Conservation (phyloP, 495 filamentous ascomycete genomes). For the Penicillium daleae region DNA sequence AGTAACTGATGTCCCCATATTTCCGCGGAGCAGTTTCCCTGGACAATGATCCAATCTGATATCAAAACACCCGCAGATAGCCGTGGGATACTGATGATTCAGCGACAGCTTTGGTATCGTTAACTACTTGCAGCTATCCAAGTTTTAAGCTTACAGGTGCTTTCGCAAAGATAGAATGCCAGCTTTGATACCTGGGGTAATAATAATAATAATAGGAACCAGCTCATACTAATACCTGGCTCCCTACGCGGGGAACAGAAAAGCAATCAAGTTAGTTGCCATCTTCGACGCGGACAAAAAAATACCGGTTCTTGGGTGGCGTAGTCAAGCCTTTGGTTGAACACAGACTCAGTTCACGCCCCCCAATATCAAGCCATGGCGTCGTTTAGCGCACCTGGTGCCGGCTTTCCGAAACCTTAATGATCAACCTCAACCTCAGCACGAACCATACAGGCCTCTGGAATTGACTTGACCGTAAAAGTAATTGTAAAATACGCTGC, state of each 20-base stretch:
- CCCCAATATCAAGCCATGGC: background rate
- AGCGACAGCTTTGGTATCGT: background rate
- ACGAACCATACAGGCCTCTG: background rate
- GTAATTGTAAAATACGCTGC: background rate
- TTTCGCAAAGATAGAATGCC: too few species aligned
- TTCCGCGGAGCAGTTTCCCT: background rate
- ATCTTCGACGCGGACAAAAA: too few species aligned
- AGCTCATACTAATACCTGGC: too few species aligned
- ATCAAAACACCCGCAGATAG: background rate
- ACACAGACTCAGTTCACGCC: background rate
- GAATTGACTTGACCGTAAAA: background rate
- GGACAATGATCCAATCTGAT: background rate
- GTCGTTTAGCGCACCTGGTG: background rate
- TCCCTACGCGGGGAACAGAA: too few species aligned
- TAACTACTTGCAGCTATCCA: too few species aligned
- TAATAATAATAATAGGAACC: too few species aligned
- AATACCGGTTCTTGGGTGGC: slow-evolving; percentile 1
- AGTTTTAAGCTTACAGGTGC: too few species aligned
- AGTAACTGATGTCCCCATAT: too few species aligned
- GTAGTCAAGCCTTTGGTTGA: slow-evolving; percentile 1
- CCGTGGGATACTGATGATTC: background rate
- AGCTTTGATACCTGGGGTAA: too few species aligned
- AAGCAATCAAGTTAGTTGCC: too few species aligned
- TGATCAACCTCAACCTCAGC: background rate
- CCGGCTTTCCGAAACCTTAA: slow-evolving; percentile 3